Conservation (phyloP, 2,329 filamentous ascomycete species). For the Scortechinia acanthostroma region DNA sequence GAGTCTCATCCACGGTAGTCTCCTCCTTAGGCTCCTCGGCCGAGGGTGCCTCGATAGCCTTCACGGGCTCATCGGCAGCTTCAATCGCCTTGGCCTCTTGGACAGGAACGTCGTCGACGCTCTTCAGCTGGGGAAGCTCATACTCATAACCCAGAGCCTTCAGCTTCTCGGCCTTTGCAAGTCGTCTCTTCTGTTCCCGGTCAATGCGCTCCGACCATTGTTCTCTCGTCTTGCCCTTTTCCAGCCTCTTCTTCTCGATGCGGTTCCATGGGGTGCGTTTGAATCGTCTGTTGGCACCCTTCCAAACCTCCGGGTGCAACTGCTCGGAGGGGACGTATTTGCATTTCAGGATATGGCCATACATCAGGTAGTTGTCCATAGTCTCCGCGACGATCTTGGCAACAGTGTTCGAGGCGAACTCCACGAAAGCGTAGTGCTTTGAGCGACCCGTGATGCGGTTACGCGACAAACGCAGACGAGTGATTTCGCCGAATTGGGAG, state of each 20-base stretch:
- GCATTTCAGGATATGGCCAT: conserved; percentile 69
- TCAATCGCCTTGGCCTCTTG: conserved; percentile 7
- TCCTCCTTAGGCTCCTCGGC: conserved; percentile 13
- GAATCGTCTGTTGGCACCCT: conserved; percentile 62
- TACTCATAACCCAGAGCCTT: conserved; percentile 61
- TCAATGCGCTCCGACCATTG: conserved; percentile 54
- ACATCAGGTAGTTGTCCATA: conserved; percentile 73
- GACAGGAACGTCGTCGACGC: conserved; percentile 38
- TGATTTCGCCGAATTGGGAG: conserved; percentile 64
- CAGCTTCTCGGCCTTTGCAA: conserved; percentile 46
- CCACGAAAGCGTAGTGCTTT: conserved; percentile 68
- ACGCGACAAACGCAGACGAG: conserved; percentile 56
- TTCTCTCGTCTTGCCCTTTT: conserved; percentile 46
- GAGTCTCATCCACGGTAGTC: conserved; percentile 7
- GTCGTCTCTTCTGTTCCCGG: conserved; percentile 46
- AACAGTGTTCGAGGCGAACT: conserved; percentile 57
- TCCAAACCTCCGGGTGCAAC: conserved; percentile 56
- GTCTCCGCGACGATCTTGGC: conserved; percentile 66
- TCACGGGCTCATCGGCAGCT: conserved; percentile 3
- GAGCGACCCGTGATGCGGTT: conserved; percentile 63
- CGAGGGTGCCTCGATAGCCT: conserved; percentile 9
- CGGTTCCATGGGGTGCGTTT: conserved; percentile 63
- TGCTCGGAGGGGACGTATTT: conserved; percentile 55
- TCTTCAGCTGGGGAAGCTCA: conserved; percentile 46
- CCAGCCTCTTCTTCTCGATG: conserved; percentile 52